Base-by-base conservation (phyloP, 495 filamentous ascomycete species). In the Choiromyces venosus region DNA sequence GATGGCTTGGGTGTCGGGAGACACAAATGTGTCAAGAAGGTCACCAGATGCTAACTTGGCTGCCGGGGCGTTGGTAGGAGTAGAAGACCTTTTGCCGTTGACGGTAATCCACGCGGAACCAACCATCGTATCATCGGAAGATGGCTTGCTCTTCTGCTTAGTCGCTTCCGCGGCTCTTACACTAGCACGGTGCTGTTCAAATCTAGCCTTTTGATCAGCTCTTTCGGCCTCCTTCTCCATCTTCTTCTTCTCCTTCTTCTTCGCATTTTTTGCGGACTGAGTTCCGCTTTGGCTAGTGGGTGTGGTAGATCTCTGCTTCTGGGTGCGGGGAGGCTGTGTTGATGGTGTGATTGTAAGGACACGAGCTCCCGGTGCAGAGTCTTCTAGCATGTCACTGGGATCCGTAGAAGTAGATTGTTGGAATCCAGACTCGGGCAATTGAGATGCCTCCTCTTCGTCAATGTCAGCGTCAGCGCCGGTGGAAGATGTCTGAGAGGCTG, bases 121-220 rank as follows among this genome's bases (percentile, higher is more conserved):
- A 19, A 77, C 69, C 42, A 84, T 83, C 33, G 82, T 68, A 21
- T 78, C 68, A 37, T 74, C 44, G 3, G 76, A 65, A 40, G 85
- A 75, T 38, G 83, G 84, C 65, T 86, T 85, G 71, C 79, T 83
- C 82, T 42, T 85, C 83, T 66, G 85, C 64, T 78, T 74, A 35
- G 75, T 70, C 38, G 72, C 72, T 65, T 81, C 79, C 37, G 69
- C 37, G 21, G 76, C 79, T 77, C 76, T 85, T 84, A 86, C 81
- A 37, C 85, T 85, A 33, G 84, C 82, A 66, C 86, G 85, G 38
- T 85, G 82, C 76, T 87, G 85, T 71, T 84, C 84, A 74, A 86
- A 84, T 21, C 82, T 76, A 21, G 86, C 76, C 29, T 74, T 79
- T 70, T 83, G 81, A 37, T 86, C 83, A 67, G 83, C 80, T 66